phyloP scores from a whole-genome alignment of 2,329 filamentous ascomycete species.

The Fusarium sp. region DNA sequence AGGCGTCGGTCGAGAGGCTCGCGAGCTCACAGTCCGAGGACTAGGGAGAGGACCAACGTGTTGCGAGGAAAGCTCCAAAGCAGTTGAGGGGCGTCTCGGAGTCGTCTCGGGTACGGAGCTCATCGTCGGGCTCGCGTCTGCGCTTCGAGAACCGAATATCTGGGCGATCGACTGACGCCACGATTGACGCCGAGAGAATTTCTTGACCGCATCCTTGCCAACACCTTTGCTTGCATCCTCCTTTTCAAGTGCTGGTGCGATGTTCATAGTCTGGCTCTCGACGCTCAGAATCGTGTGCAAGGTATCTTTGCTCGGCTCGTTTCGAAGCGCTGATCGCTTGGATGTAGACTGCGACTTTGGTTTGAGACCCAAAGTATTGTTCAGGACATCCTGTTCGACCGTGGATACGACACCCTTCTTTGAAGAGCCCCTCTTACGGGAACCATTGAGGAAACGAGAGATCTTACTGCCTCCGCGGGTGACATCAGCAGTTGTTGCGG shows the following conservation, averaged over 20 bases:
- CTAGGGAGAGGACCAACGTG: not conserved
- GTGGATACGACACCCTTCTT: constrained; percentile 29
- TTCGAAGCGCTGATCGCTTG: constrained; percentile 53
- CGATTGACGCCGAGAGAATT: constrained; percentile 31
- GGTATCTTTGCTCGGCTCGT: constrained; percentile 59
- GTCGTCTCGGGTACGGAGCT: constrained; percentile 9
- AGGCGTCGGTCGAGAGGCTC: constrained; percentile 2
- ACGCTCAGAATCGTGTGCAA: constrained; percentile 64
- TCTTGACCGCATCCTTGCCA: constrained; percentile 6
- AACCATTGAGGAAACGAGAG: constrained; percentile 32
- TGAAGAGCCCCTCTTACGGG: constrained; percentile 37
- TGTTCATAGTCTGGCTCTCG: constrained; percentile 51
- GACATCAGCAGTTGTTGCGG: not conserved
- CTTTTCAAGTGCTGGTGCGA: constrained; percentile 9
- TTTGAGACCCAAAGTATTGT: constrained; percentile 41
- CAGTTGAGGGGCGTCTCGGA: constrained; percentile 21
- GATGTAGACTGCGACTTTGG: constrained; percentile 47
- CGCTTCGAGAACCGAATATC: constrained; percentile 33
- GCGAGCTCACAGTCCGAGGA: constrained; percentile 6
- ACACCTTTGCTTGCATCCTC: not conserved
- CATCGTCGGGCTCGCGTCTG: constrained; percentile 16
- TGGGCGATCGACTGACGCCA: constrained; percentile 36
- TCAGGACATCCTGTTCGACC: constrained; percentile 44
- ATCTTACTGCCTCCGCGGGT: constrained; percentile 26
- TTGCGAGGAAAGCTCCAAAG: constrained; percentile 10